A percentile compares a stretch with the other conserved stretches of the same genome.
These are phyloP conservation scores for Rhododendron henanense DNA, from an alignment of 148 eudicot genomes.

Conservation along the genomic window DNA sequence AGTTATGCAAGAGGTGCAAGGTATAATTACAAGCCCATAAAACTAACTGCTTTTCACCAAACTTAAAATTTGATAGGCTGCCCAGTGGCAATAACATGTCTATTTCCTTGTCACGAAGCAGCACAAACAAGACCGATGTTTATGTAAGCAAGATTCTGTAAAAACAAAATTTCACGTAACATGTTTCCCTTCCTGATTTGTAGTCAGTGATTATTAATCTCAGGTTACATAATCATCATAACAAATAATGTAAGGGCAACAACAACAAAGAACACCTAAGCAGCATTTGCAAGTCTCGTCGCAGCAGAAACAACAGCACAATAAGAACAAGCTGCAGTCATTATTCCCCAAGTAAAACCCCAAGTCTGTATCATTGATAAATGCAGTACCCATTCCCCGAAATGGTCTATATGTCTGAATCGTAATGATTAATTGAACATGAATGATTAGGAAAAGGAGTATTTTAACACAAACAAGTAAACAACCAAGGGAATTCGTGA, in stretches of 20 bases:
- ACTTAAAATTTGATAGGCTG: neutral
- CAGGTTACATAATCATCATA: neutral
- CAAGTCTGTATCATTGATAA: neutral
- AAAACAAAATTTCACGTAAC: neutral
- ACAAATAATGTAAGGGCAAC: neutral
- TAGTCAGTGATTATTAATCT: neutral
- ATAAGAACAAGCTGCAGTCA: neutral
- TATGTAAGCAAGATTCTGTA: neutral
- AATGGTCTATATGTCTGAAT: neutral
- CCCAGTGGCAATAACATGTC: neutral
- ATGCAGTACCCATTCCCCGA: neutral
- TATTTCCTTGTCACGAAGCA: neutral
- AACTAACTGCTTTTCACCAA: neutral
- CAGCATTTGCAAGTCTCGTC: neutral
- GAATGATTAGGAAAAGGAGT: neutral
- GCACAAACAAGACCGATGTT: neutral
- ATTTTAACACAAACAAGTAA: too few species aligned
- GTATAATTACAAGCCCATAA: neutral
- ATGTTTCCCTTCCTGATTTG: neutral
- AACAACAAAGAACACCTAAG: neutral
- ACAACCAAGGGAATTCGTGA: neutral
- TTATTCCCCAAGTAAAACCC: neutral
- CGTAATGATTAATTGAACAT: too few species aligned
- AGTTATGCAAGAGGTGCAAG: neutral
- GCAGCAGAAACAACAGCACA: neutral